These are phyloP conservation scores for Coemansia sp. DNA, from an alignment of 192 early-diverging fungal genomes.

Conservation along the genomic window DNA sequence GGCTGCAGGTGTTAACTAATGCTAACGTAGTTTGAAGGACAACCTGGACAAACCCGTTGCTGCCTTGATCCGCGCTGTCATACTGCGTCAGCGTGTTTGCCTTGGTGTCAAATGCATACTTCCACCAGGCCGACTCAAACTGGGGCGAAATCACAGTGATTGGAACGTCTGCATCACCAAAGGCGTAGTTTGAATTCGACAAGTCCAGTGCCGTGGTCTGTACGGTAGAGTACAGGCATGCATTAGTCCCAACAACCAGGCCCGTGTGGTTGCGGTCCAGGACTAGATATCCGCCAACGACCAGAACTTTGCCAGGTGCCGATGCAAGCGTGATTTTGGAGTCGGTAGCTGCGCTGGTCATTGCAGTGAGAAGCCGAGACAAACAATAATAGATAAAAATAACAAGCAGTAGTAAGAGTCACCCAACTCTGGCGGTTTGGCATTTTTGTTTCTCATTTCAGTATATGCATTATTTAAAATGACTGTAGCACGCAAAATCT, in stretches of 20 bases:
- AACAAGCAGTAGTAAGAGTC: not conserved
- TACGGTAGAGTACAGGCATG: slow-evolving; percentile 82
- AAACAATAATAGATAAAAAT: not conserved
- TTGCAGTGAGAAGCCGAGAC: slow-evolving; percentile 7
- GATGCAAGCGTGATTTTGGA: slow-evolving; percentile 62
- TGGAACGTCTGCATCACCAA: slow-evolving; percentile 11
- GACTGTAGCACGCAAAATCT: slow-evolving; percentile 39
- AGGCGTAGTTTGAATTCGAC: not conserved
- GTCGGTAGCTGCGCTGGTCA: slow-evolving; percentile 1
- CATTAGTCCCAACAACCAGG: slow-evolving; percentile 78
- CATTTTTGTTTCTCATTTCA: not conserved
- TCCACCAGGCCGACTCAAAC: slow-evolving; percentile 82
- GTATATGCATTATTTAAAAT: slow-evolving; percentile 8
- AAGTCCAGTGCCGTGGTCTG: slow-evolving; percentile 19
- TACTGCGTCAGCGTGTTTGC: slow-evolving; percentile 21
- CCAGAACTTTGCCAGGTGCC: slow-evolving; percentile 93
- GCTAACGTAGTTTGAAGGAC: slow-evolving; percentile 41
- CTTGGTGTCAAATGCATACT: slow-evolving; percentile 55
- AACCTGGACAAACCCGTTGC: slow-evolving; percentile 45
- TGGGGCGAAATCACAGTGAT: slow-evolving; percentile 77
- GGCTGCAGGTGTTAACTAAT: slow-evolving; percentile 19
- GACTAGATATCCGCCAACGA: slow-evolving; percentile 93
- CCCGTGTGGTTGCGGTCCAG: slow-evolving; percentile 78
- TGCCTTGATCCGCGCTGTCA: slow-evolving; percentile 28
- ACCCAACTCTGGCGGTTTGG: not conserved